A percentile compares a stretch with the other conserved stretches of the same genome.
These are phyloP conservation scores for Cymbopogon flexuosus DNA, from an alignment of 202 grass and related monocot species.

Conservation along the genomic window DNA sequence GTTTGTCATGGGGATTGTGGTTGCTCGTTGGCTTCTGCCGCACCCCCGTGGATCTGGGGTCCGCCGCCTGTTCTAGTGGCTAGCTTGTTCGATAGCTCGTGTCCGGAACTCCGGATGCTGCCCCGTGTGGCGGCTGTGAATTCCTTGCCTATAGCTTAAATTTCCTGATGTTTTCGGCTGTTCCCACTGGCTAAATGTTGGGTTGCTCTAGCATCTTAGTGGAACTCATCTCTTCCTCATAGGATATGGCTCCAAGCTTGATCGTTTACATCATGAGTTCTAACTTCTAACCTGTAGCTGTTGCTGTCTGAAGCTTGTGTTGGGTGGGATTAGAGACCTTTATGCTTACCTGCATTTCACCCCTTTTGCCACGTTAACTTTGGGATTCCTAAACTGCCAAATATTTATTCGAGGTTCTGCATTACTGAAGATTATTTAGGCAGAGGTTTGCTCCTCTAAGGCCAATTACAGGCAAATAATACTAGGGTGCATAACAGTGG, in stretches of 20 bases:
- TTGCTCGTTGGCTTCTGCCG: neutral
- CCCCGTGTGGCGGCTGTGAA: too few relatives aligned
- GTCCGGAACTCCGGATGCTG: too few relatives aligned
- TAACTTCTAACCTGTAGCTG: neutral
- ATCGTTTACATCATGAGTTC: neutral
- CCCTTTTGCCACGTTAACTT: too few relatives aligned
- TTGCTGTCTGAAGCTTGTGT: neutral
- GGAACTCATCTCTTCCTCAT: too few relatives aligned
- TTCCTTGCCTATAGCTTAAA: neutral
- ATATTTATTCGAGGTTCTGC: too few relatives aligned
- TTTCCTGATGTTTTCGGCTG: neutral
- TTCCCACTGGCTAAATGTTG: neutral
- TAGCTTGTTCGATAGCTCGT: neutral
- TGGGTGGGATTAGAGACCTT: neutral
- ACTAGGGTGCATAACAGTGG: neutral
- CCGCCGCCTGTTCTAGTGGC: neutral
- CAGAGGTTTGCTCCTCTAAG: neutral
- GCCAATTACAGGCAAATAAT: neutral
- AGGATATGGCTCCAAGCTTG: neutral
- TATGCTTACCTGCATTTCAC: neutral
- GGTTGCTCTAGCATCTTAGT: too few relatives aligned
- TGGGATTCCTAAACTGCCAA: too few relatives aligned
- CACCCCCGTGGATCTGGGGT: too few relatives aligned
- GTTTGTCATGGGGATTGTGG: neutral
- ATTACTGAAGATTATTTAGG: too few relatives aligned